phyloP scores from a whole-genome alignment of 768 basidiomycete species.

The Mycena venus region DNA sequence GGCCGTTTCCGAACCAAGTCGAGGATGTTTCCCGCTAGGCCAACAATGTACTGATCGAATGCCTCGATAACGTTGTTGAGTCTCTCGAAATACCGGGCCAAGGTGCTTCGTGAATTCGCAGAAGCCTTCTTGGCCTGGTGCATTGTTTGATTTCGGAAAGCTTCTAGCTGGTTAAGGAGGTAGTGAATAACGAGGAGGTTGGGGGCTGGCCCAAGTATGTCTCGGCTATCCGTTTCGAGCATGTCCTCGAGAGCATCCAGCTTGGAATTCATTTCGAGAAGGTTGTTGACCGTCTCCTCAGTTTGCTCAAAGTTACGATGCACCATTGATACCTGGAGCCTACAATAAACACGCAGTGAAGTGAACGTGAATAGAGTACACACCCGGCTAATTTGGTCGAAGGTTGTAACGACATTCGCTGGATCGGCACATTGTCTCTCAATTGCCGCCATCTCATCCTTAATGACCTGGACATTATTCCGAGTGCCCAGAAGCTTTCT shows the following conservation, averaged over 20 bases:
- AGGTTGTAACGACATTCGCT: conserved; percentile 82
- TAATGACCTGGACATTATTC: conserved; percentile 82
- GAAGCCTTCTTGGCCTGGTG: conserved; percentile 92
- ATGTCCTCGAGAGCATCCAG: conserved; percentile 84
- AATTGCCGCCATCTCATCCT: conserved; percentile 87
- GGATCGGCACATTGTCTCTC: conserved; percentile 85
- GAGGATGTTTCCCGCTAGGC: conserved; percentile 82
- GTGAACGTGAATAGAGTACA: conserved; percentile 40
- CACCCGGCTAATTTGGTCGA: conserved; percentile 96
- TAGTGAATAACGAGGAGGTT: conserved; percentile 93
- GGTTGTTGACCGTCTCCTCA: conserved; percentile 94
- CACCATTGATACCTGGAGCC: conserved; percentile 87
- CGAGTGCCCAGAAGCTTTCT: conserved; percentile 84
- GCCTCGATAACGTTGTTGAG: conserved; percentile 82
- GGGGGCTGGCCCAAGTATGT: conserved; percentile 88
- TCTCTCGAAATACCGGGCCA: conserved; percentile 87
- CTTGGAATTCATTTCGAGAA: conserved; percentile 91
- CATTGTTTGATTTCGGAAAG: conserved; percentile 94
- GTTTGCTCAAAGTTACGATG: conserved; percentile 96
- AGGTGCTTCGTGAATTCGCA: conserved; percentile 72
- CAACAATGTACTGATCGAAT: conserved; percentile 89
- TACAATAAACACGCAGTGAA: not conserved
- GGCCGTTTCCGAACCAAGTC: conserved; percentile 83
- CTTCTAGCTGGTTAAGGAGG: conserved; percentile 92
- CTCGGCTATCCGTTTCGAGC: conserved; percentile 79